Conservation (phyloP, 208 protist species). For the Angomonas ambiguus region DNA sequence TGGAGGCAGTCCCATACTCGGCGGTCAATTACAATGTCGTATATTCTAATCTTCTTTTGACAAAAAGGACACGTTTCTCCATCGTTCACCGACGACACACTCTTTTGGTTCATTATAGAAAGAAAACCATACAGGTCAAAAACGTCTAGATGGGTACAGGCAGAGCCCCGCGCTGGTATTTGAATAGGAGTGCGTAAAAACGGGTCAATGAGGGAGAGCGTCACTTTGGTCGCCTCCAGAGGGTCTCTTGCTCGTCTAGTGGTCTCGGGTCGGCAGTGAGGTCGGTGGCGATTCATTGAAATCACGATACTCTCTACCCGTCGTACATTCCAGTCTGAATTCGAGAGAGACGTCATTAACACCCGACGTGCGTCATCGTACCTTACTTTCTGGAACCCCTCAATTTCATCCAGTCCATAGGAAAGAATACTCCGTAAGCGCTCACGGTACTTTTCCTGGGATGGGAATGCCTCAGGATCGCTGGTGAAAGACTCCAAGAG, state of each 20-base stretch:
- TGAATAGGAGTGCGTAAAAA: slow-evolving; percentile 47
- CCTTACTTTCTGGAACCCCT: slow-evolving; percentile 17
- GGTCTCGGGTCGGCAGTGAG: neutral
- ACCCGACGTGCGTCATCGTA: slow-evolving; percentile 14
- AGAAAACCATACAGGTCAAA: slow-evolving; percentile 79
- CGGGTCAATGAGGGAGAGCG: slow-evolving; percentile 56
- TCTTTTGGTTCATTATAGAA: slow-evolving; percentile 19
- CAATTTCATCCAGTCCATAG: slow-evolving; percentile 36
- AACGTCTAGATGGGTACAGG: slow-evolving; percentile 62
- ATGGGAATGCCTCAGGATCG: neutral
- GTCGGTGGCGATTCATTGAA: slow-evolving; percentile 9
- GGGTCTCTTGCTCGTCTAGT: slow-evolving; percentile 13
- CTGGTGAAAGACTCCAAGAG: neutral
- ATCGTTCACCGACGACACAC: slow-evolving; percentile 13
- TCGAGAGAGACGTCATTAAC: slow-evolving; percentile 18
- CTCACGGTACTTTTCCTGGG: neutral
- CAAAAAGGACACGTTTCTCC: slow-evolving; percentile 53
- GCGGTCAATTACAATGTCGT: slow-evolving; percentile 42
- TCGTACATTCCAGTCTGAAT: slow-evolving; percentile 25
- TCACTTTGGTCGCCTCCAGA: slow-evolving; percentile 30
- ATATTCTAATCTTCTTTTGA: slow-evolving; percentile 20
- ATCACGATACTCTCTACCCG: slow-evolving; percentile 15
- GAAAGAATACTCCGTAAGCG: slow-evolving; percentile 1
- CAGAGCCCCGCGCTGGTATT: slow-evolving; percentile 44
- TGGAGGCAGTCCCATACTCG: slow-evolving; percentile 31